Evolutionary conservation across 371 early-diverging fungal species (phyloP), one percentile per base, ranked within the genome.

Genomic region (Phascolomyces articulosus): DNA sequence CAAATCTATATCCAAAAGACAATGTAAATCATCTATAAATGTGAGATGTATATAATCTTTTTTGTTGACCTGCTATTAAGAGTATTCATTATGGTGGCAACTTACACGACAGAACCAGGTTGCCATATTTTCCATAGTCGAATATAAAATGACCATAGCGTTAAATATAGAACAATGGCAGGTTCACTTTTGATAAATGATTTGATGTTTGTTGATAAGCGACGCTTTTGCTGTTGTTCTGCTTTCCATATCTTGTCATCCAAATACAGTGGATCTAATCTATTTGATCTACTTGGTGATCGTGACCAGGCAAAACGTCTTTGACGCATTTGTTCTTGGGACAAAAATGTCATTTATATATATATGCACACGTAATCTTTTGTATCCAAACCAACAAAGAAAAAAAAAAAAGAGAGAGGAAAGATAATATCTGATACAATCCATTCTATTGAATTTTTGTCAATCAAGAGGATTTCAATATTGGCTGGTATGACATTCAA

Each of bases 11-110:
- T n/a, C n/a, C n/a, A 62, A 38, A 99, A 98, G 73, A 98, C 98
- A 98, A 74, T 98, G 98, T 21, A 97, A 97, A 78, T 99, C 98
- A 78, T 96, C 96, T 65, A 93, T 92, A 10, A n/a, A n/a, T n/a
- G n/a, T n/a, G n/a, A n/a, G n/a, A n/a, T n/a, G n/a, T n/a, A n/a
- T n/a, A n/a, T n/a, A n/a, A n/a, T n/a, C n/a, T n/a, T n/a, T n/a
- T n/a, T n/a, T n/a, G n/a, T n/a, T n/a, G n/a, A n/a, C n/a, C n/a
- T n/a, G n/a, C n/a, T n/a, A n/a, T n/a, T n/a, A n/a, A n/a, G n/a
- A n/a, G n/a, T n/a, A n/a, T n/a, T n/a, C n/a, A n/a, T n/a, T n/a
- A n/a, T n/a, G n/a, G n/a, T n/a, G n/a, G n/a, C n/a, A n/a, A n/a
- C 59, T 58, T 67, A 67, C 67, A 67, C 67, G 3, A 67, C 67